Evolutionary conservation across 2,329 filamentous ascomycete species (phyloP).

Genomic region (Penicillium sp.): DNA sequence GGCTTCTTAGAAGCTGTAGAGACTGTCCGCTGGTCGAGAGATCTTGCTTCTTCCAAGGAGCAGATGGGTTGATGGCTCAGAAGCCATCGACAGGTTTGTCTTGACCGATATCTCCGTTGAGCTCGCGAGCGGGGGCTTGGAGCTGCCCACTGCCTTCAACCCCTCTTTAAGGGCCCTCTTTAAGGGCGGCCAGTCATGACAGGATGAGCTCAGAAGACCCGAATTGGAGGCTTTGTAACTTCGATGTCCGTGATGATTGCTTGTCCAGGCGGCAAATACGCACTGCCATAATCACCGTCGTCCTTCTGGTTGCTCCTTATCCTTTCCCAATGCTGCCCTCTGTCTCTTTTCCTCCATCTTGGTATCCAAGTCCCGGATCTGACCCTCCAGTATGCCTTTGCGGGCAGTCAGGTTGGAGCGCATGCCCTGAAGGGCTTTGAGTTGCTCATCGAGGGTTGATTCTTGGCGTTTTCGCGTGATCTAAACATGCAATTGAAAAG

Average conservation of each 20-base stretch:
- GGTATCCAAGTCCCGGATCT: constrained; percentile 59
- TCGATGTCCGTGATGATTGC: not conserved
- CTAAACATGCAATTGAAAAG: constrained; percentile 37
- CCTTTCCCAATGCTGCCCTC: constrained; percentile 40
- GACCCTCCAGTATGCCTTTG: constrained; percentile 61
- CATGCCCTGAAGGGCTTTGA: constrained; percentile 59
- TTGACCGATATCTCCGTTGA: not conserved
- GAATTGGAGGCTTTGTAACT: not conserved
- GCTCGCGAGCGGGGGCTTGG: not conserved
- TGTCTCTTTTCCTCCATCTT: constrained; percentile 49
- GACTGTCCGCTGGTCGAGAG: not conserved
- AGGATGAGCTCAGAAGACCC: not conserved
- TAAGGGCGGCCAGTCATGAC: not conserved
- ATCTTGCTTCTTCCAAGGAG: not conserved
- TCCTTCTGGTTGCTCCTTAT: constrained; percentile 35
- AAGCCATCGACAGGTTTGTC: not conserved
- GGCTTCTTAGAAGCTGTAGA: not conserved
- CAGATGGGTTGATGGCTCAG: not conserved
- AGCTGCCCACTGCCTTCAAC: not conserved
- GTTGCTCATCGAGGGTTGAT: constrained; percentile 60
- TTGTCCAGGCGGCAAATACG: not conserved
- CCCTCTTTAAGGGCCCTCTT: not conserved
- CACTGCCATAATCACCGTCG: constrained; percentile 15
- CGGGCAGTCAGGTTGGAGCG: constrained; percentile 58
- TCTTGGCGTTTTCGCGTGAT: constrained; percentile 55